Base-by-base conservation (phyloP, 2,329 filamentous ascomycete species). In the Hypoxylon sp. region DNA sequence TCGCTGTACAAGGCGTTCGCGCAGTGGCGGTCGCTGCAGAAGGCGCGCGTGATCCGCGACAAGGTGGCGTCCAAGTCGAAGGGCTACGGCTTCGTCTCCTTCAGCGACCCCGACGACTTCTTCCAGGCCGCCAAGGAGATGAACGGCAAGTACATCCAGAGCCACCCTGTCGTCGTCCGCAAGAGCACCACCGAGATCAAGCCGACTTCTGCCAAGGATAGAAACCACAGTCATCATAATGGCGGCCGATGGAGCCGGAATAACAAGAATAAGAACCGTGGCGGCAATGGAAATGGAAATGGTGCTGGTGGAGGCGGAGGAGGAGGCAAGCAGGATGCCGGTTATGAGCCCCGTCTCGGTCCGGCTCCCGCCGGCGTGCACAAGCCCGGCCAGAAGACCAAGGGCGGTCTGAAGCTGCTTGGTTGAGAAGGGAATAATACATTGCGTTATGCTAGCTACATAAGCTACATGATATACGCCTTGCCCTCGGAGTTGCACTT, bases 101-200 rank as follows among this genome's bases (percentile, higher is more conserved):
- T 99, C 77, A 89, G 88, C 69, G 91, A 97, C 72, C 91, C 92
- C 24, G 95, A 99, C 74, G 93, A 97, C 71, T 98, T 96, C 74
- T 98, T 99, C 81, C 87, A 91, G 69, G 94, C 95, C 1, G 94
- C 92, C 69, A 92, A 95, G 78, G 94, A 98, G 78, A 98, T 98
- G 95, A 91, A 97, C 70, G 93, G 93, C 68, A 98, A 99, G 78
- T 99, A 99, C 77, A 98, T 99, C 72, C 94, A 96, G 69, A 97
- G 92, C 73, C 95, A 98, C 75, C 95, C 95, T 0, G 91, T 97
- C 23, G 80, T 91, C 21, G 84, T 98, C 66, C 88, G 90, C 74
- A 91, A 95, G 74, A 92, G 91, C 65, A 96, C 89, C 66, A 97
- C 94, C 4, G 93, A 98, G 74, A 92, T 99, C 74, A 92, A 91